Base-by-base conservation (phyloP, 179 eudicot species). In the Beta corolliflora region DNA sequence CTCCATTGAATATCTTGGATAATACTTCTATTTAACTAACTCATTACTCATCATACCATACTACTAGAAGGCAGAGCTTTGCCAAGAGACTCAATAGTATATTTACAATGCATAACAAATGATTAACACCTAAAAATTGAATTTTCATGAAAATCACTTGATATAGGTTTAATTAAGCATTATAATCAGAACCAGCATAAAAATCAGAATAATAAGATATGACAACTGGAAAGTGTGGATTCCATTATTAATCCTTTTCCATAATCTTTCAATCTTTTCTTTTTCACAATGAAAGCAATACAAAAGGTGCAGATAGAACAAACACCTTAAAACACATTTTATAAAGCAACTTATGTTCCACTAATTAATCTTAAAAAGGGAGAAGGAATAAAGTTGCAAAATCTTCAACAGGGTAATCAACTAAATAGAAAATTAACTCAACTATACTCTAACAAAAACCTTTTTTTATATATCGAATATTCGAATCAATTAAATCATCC, bases 211-310 rank as follows among this genome's bases (percentile, higher is more conserved):
- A 48, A 80, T 19, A 68, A 79, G 69, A 83, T 68, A 83, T 10
- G 59, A 75, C 80, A 83, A 75, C 77, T 70, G 73, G 73, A 76
- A 83, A 83, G 83, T 9, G 50, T 52, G 45, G 79, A 80, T 81
- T 52, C 48, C 71, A 69, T 41, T 75, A 63, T 14, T 53, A 5
- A 53, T 18, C 60, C 64, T 31, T 78, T 78, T 52, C 53, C 65
- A 59, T 61, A 25, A 71, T 53, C 68, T 76, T 82, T 78, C 55
- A 58, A 61, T 9, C 52, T 48, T 41, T 12, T 60, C 31, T 45
- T 69, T 68, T 46, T 31, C 59, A 52, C 72, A 72, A 58, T 36
- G 70, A 80, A 70, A 79, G 81, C 82, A 75, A 48, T 78, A 61
- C 44, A 21, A 75, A 82, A 77, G 58, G 78, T 36, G 41, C 52